A percentile compares a stretch with the other conserved stretches of the same genome.
phyloP scores from a whole-genome alignment of 2,329 filamentous ascomycete species.

The Myriangium duriaei region DNA sequence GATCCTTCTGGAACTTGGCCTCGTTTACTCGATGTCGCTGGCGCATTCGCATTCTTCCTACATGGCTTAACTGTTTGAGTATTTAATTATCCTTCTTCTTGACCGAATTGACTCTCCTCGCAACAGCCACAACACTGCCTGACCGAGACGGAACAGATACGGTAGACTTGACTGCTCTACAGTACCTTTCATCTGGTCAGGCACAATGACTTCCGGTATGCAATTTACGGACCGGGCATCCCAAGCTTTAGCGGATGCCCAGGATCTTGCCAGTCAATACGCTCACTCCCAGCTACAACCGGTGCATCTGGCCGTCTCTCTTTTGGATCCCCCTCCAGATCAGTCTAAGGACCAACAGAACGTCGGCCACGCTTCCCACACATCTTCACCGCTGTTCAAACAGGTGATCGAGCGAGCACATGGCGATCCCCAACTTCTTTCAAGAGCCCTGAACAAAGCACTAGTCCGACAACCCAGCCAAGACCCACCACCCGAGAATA shows the following conservation, averaged over 20 bases:
- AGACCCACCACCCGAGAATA: constrained; percentile 82
- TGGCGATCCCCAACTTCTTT: constrained; percentile 80
- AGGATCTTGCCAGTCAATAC: constrained; percentile 78
- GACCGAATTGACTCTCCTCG: too few relatives aligned
- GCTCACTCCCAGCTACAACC: constrained; percentile 83
- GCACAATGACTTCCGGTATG: constrained; percentile 58
- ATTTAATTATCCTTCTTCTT: too few relatives aligned
- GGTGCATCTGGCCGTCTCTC: constrained; percentile 73
- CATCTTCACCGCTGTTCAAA: constrained; percentile 67
- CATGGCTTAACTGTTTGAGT: too few relatives aligned
- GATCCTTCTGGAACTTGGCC: neutral
- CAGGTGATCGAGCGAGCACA: constrained; percentile 91
- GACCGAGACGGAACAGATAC: too few relatives aligned
- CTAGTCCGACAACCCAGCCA: constrained; percentile 87
- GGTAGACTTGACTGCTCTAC: too few relatives aligned
- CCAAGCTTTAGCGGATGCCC: constrained; percentile 79
- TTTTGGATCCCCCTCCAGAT: constrained; percentile 64
- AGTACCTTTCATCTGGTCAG: too few relatives aligned
- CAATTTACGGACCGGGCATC: constrained; percentile 90
- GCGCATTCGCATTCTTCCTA: too few relatives aligned
- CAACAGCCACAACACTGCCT: too few relatives aligned
- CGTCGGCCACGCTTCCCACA: constrained; percentile 50
- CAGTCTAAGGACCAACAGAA: constrained; percentile 66
- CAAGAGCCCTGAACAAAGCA: constrained; percentile 79
- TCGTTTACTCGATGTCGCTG: too few relatives aligned